Base-by-base conservation (phyloP, 805 yeast species). In the Candida insectalens region DNA sequence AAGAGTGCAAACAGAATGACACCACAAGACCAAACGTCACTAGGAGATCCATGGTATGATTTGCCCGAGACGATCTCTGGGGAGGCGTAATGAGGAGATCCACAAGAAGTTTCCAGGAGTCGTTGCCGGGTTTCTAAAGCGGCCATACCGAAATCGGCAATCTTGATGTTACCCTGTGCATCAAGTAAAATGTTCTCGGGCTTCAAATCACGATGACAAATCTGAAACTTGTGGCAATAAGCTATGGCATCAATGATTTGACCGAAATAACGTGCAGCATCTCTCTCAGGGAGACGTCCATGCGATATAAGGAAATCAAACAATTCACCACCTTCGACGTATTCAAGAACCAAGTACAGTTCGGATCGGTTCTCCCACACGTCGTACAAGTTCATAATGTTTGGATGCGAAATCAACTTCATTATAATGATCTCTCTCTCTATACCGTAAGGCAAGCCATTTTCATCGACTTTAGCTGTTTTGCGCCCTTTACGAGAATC, bases 311-410 rank as follows among this genome's bases (percentile, higher is more conserved):
- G 60, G 40, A 77, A 67, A 48, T 83, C 92, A 45, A 83, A 83
- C 35, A 83, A 59, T 55, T 83, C 94, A 38, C 94, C 94, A n/a
- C 92, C 89, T 55, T 83, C 88, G 21, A 83, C 89, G 52, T 81
- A 83, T 51, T 83, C 94, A 33, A 83, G 59, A 12, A 83, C 85
- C 43, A 83, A 55, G 48, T 78, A 83, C 37, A 92, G 65, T 39
- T 89, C 95, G 50, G 84, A 85, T 44, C 85, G 79, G 44, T 94
- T 89, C 58, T 92, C 98, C 97, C 97, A 92, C 17, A 92, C 98
- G 52, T 92, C 98, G 53, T 87, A 92, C 26, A 92, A 65, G 18
- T 92, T 82, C 72, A 92, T 77, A 17, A 92, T 92, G 50, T 92
- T 89, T 9, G 95, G 85, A 57, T 92, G 97, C 39, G 92, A 83